Evolutionary conservation across 2,329 filamentous ascomycete genomes (phyloP), one percentile per base, ranked within the genome.

Genomic region (Zymoseptoria ardabiliae): DNA sequence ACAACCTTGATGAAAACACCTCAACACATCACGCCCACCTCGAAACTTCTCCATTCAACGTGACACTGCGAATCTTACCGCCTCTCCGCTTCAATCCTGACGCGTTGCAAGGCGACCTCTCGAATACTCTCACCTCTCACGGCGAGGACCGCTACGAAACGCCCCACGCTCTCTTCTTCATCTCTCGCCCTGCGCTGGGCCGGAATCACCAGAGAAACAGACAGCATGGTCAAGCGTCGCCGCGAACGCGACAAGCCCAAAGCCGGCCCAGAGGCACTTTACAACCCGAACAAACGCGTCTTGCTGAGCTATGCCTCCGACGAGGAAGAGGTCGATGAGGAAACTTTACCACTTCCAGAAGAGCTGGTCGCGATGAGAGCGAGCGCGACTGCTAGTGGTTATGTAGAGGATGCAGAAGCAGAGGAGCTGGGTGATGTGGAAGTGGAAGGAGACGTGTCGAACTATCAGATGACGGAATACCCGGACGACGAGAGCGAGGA

Each of bases 191-290:
- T 28, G 25, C 25, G 8, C 25, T 28, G 25, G 25, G 9, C 8
- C 25, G 9, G 25, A 45, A 2, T 7, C 35, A n/a, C 17, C 35
- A 5, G 17, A 13, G 17, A n/a, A 17, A 17, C 17, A 45, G 35
- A 17, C 35, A 45, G 35, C 56, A 69, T 70, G 67, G 45, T 56
- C 17, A 70, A 70, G 50, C 64, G 65, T 50, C 65, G 69, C 28
- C 60, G 70, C 62, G 70, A 72, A 57, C 66, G 70, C 41, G 70
- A 72, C 57, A 59, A 62, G 55, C 70, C 70, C n/a, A 72, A 71
- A 53, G 59, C 64, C 22, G 65, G 62, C n/a, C 67, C 66, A 0
- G 65, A 70, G 19, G 57, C 66, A 13, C 17, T 53, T 11, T 71
- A 71, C 59, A 67, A 72, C 53, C 70, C 70, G 2, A 67, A 69